Base-by-base conservation (phyloP, 2,329 filamentous ascomycete species). In the Penicillium sp. region DNA sequence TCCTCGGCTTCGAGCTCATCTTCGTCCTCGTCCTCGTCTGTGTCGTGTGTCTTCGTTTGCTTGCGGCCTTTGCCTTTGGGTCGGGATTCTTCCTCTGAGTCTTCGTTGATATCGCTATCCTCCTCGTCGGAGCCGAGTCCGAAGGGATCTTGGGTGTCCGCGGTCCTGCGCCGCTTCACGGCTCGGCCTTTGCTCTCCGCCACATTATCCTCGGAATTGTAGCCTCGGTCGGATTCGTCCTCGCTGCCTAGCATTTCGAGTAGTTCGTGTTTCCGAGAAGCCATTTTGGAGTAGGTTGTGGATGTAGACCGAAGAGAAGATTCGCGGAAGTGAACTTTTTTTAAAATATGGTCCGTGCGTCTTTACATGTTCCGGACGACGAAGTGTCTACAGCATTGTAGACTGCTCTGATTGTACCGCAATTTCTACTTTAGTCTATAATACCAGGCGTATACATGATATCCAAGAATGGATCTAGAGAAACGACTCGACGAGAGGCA, bases 41-140 rank as follows among this genome's bases (percentile, higher is more conserved):
- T 9, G 27, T 31, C 42, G 31, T 18, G 14, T 16, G 22, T 16
- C 36, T 44, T 49, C 34, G 36, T 43, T 53, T 36, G 38, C 39
- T 50, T 58, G 58, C 41, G 36, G 27, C n/a, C 60, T 57, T 59
- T 67, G 27, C 34, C 47, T 50, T 42, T 51, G 40, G 21, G 3
- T 7, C 45, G 50, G 58, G 53, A 47, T 50, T 58, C 53, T 9
- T 57, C 56, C 2, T 56, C 57, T 11, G 54, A 60, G 11, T 64
- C 63, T 72, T 86, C 83, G 63, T 50, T 50, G 13, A 21, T 8
- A 21, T 52, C 53, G 27, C 38, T 40, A 13, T 50, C 44, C 3
- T 67, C 64, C 73, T 87, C 49, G 73, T 88, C 59, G 61, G 79
- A 61, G 34, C 77, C 84, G 64, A 84, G 53, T 18, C 41, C 56